These are phyloP conservation scores for Perkinsus chesapeaki DNA, from an alignment of 169 alveolate genomes.

Conservation along the genomic window DNA sequence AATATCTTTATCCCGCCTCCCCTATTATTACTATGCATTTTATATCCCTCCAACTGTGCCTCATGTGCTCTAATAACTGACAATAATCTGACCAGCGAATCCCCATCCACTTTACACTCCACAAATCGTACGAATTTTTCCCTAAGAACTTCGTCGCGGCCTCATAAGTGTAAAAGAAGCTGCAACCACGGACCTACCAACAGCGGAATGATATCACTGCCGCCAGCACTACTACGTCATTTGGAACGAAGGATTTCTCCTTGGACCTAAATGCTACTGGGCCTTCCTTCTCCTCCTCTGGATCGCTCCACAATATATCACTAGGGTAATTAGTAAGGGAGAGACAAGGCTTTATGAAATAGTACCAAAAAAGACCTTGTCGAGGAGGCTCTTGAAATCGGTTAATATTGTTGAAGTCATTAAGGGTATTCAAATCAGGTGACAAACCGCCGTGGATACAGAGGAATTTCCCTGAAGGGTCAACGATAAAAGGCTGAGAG, in stretches of 20 bases:
- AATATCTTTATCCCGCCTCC: too few relatives aligned
- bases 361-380: slow-evolving; percentile 74
- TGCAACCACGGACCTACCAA: slow-evolving; percentile 80
- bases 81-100: background rate
- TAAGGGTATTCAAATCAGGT: slow-evolving; percentile 66
- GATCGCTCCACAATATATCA: slow-evolving; percentile 90
- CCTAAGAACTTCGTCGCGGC: slow-evolving; percentile 83
- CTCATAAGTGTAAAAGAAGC: slow-evolving; percentile 75
- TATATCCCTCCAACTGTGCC: slow-evolving; percentile 86
- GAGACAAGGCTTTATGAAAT: background rate
- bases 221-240: background rate
- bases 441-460: slow-evolving; percentile 93
- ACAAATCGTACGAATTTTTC: slow-evolving; percentile 56
- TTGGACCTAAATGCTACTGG: slow-evolving; percentile 29
- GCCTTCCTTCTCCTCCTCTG: slow-evolving; percentile 78
- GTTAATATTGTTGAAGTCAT: slow-evolving; percentile 55
- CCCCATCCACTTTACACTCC: background rate
- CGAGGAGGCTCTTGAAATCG: slow-evolving; percentile 92
- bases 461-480: slow-evolving; percentile 55
- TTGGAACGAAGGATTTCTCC: slow-evolving; percentile 21
- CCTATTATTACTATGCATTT: slow-evolving; percentile 70
- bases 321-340: slow-evolving; percentile 3
- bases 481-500: background rate
- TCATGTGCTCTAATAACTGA: slow-evolving; percentile 82
- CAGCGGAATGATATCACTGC: slow-evolving; percentile 8